Percentiles rank a stretch among this genome's conserved stretches.
Conservation (phyloP, 306 rosid genomes). For the Trifolium dubium region DNA sequence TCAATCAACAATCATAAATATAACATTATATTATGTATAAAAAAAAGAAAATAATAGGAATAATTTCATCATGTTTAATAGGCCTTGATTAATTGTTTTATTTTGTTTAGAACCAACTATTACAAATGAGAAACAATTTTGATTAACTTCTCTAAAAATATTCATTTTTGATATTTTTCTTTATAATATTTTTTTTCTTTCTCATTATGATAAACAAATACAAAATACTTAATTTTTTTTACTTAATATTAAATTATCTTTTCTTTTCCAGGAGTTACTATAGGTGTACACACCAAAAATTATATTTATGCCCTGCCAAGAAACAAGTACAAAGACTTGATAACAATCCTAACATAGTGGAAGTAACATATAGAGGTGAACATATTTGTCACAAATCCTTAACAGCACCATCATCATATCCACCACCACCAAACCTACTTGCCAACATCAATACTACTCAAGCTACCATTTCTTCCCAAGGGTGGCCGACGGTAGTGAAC, state of each 20-base stretch:
- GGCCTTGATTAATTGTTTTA: background rate
- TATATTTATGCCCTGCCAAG: slow-evolving; percentile 70
- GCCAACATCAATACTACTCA: background rate
- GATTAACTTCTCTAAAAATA: too few species aligned
- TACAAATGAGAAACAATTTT: too few species aligned
- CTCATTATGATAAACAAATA: too few species aligned
- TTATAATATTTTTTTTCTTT: too few species aligned
- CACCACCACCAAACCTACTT: slow-evolving; percentile 30
- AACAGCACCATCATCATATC: slow-evolving; percentile 73
- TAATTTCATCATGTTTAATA: background rate
- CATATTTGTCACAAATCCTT: slow-evolving; percentile 77
- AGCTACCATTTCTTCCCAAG: slow-evolving; percentile 5
- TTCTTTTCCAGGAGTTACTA: slow-evolving; percentile 63
- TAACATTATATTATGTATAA: background rate
- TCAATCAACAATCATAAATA: background rate
- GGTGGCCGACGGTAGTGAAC: slow-evolving; percentile 42
- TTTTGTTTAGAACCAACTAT: background rate
- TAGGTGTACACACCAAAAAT: slow-evolving; percentile 86
- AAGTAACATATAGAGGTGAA: slow-evolving; percentile 58
- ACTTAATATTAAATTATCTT: too few species aligned
- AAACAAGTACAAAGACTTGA: slow-evolving; percentile 76
- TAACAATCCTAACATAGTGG: slow-evolving; percentile 56
- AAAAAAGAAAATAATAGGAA: background rate
- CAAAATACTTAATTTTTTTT: too few species aligned
- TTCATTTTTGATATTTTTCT: too few species aligned